Evolutionary conservation across 2,329 filamentous ascomycete genomes (phyloP), one percentile per base, ranked within the genome.

Genomic region (Sclerotinia sclerotiorum): DNA sequence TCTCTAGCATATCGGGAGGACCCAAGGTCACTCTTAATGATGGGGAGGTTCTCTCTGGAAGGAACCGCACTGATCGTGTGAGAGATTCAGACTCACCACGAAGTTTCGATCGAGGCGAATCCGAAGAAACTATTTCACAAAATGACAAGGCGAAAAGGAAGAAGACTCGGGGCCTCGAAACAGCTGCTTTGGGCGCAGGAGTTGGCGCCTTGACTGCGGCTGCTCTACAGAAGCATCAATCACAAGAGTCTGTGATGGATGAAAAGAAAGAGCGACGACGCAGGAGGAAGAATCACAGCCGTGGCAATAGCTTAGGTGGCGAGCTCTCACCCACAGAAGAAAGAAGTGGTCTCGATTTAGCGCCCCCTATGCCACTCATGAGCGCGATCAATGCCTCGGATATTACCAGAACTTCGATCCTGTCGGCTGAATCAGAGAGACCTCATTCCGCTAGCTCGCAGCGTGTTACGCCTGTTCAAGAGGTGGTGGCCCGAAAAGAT

Each of bases 311-410:
- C 60, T 81, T 82, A 69, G 77, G 77, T 0, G 84, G 86, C 17
- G 65, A 67, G 65, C 65, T 67, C 15, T 44, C 65, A 15, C 48
- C 58, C 24, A 51, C 58, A 1, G 84, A 84, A 15, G 82, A 84
- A 51, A 85, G 85, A 7, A 82, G 85, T 39, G 76, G 73, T 72
- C 84, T 87, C 64, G 82, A 88, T 61, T 39, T 91, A 17, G 79
- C 80, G 6, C 90, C 93, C 8, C 92, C 92, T 7, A 93, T 97
- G 90, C 94, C 94, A 3, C 84, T 97, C 71, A 90, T 91, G 79
- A 97, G 94, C 79, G 92, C 93, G 68, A 87, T 97, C 68, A 90
- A 92, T 72, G 87, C 91, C 54, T 97, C 94, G 0, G 94, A 97
- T 64, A 80, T 97, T 67, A 98, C 94, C 0, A 86, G 94, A 73